phyloP scores from a whole-genome alignment of 2,329 filamentous ascomycete species.

The Talaromyces sp. region DNA sequence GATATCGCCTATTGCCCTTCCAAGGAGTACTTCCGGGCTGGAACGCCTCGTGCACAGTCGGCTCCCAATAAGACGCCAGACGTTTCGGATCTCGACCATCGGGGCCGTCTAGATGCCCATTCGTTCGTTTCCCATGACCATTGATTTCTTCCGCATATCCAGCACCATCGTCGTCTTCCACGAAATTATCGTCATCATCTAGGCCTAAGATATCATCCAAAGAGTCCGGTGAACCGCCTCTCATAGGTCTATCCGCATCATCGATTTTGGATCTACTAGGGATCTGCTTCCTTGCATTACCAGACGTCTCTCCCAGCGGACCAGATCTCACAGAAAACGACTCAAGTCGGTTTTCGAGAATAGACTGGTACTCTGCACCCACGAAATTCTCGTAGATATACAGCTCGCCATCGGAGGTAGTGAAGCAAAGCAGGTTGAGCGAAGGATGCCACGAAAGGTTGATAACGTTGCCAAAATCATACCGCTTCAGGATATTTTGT shows the following conservation, averaged over 20 bases:
- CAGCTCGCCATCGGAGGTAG: conserved; percentile 86
- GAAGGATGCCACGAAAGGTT: conserved; percentile 88
- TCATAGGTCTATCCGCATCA: conserved; percentile 49
- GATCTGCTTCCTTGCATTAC: conserved; percentile 57
- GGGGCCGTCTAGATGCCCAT: conserved; percentile 48
- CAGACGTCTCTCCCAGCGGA: conserved; percentile 67
- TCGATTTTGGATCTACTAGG: conserved; percentile 57
- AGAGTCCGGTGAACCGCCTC: conserved; percentile 69
- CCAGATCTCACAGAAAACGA: conserved; percentile 85
- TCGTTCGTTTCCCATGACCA: conserved; percentile 61
- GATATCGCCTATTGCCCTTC: conserved; percentile 89
- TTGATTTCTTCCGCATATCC: conserved; percentile 71
- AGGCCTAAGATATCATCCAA: conserved; percentile 78
- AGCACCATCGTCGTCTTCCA: conserved; percentile 93
- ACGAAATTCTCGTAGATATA: conserved; percentile 73
- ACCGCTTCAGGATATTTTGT: conserved; percentile 73
- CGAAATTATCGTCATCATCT: conserved; percentile 78
- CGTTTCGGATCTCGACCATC: conserved; percentile 53
- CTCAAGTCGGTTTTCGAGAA: conserved; percentile 59
- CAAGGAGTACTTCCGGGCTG: conserved; percentile 95
- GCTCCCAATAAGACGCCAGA: conserved; percentile 52
- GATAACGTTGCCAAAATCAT: conserved; percentile 79
- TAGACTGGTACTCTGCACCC: conserved; percentile 48
- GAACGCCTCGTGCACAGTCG: conserved; percentile 77
- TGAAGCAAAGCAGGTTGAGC: conserved; percentile 86